phyloP scores from a whole-genome alignment of 495 filamentous ascomycete species.

The Neurospora sp. region DNA sequence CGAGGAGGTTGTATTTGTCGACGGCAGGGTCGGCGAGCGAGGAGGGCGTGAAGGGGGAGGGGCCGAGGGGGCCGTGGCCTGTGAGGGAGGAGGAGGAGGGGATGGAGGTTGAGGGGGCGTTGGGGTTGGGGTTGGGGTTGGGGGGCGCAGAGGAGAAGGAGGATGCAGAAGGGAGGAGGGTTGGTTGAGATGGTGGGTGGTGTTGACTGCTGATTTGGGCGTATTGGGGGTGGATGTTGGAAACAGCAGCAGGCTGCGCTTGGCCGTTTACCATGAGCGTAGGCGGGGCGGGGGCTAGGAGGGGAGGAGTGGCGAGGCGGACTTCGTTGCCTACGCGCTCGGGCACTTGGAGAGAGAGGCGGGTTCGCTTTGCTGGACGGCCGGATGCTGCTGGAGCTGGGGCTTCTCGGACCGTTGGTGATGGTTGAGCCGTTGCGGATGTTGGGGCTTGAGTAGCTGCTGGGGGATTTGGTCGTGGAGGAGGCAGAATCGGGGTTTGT shows the following conservation, averaged over 20 bases:
- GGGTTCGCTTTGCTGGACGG: conserved; percentile 35
- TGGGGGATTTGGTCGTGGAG: background rate
- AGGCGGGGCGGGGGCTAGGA: conserved; percentile 11
- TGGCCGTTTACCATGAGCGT: conserved; percentile 60
- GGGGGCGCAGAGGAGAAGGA: background rate
- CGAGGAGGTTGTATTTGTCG: conserved; percentile 38
- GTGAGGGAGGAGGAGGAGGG: background rate
- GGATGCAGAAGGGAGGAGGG: background rate
- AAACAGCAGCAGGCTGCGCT: conserved; percentile 3
- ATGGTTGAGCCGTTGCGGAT: conserved; percentile 8
- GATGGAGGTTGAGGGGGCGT: background rate
- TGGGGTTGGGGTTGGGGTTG: background rate
- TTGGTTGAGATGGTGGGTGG: background rate
- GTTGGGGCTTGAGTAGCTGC: conserved; percentile 7
- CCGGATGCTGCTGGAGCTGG: conserved; percentile 16
- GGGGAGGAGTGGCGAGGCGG: conserved; percentile 65
- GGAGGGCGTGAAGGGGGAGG: conserved; percentile 5
- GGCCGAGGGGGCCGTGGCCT: background rate
- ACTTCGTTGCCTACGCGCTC: conserved; percentile 63
- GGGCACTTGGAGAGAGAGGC: conserved; percentile 74
- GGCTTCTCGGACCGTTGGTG: conserved; percentile 2
- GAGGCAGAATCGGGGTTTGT: conserved; percentile 15
- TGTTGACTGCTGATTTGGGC: background rate
- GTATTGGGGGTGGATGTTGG: conserved; percentile 5
- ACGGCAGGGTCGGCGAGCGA: conserved; percentile 16